These are phyloP conservation scores for Dissophora globulifera DNA, from an alignment of 192 early-diverging fungal genomes.

Conservation along the genomic window DNA sequence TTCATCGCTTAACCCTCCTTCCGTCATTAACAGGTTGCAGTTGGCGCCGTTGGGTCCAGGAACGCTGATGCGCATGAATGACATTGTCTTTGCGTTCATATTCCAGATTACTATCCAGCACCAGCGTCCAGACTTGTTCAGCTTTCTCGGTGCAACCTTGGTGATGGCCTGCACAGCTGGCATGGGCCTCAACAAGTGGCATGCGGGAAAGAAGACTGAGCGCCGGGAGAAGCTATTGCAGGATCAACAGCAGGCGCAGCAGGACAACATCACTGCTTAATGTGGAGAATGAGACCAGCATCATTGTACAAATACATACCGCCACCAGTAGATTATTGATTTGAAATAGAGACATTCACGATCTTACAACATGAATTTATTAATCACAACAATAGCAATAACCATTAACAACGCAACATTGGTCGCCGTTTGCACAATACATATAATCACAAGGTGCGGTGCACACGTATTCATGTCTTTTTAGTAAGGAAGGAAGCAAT, in stretches of 20 bases:
- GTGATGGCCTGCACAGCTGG: constrained; percentile 72
- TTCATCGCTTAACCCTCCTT: too few relatives aligned
- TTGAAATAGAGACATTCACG: too few relatives aligned
- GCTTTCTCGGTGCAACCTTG: constrained; percentile 66
- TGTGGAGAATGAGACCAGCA: too few relatives aligned
- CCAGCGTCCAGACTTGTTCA: constrained; percentile 68
- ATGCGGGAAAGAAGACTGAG: constrained; percentile 27
- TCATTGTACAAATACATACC: too few relatives aligned
- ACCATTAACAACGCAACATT: too few relatives aligned
- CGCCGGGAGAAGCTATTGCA: background rate
- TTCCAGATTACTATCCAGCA: constrained; percentile 76
- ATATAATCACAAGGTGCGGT: too few relatives aligned
- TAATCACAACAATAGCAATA: too few relatives aligned
- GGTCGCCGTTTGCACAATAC: too few relatives aligned
- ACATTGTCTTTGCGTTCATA: constrained; percentile 83
- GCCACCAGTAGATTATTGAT: too few relatives aligned
- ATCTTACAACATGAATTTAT: too few relatives aligned
- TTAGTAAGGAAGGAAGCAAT: too few relatives aligned
- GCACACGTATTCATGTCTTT: too few relatives aligned
- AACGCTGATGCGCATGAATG: constrained; percentile 83
- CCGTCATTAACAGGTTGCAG: constrained; percentile 64
- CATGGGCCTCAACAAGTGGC: constrained; percentile 73
- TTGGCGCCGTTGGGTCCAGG: constrained; percentile 76
- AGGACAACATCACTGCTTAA: background rate
- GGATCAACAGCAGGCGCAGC: constrained; percentile 1